Percentiles rank a stretch among this genome's conserved stretches.
phyloP scores from a whole-genome alignment of 176 grass and related monocot species.

The Neostapfia colusana region DNA sequence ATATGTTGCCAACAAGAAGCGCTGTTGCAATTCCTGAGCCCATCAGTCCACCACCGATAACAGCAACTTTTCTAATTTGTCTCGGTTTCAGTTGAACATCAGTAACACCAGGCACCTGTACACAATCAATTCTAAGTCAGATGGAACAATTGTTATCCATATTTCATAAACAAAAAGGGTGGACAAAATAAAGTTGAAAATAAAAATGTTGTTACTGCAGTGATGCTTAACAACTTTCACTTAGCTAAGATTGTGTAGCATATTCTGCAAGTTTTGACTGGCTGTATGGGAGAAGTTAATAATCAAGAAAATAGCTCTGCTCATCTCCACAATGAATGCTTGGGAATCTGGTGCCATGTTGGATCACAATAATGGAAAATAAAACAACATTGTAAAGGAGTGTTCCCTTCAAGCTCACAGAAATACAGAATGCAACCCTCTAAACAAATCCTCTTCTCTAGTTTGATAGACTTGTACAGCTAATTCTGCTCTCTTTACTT shows the following conservation, averaged over 20 bases:
- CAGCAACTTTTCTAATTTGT: slow-evolving; percentile 82
- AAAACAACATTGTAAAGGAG: too few species aligned
- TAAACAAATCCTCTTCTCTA: too few species aligned
- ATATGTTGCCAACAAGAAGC: slow-evolving; percentile 75
- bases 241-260: not conserved
- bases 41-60: slow-evolving; percentile 98
- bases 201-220: slow-evolving; percentile 10
- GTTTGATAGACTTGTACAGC: too few species aligned
- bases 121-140: slow-evolving; percentile 39
- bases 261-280: not conserved
- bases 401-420: too few species aligned
- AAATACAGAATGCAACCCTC: too few species aligned
- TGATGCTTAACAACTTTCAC: slow-evolving; percentile 3
- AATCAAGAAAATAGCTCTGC: not conserved
- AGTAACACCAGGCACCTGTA: slow-evolving; percentile 90
- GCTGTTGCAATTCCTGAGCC: slow-evolving; percentile 97
- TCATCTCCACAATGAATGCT: slow-evolving; percentile 3
- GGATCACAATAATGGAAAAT: too few species aligned
- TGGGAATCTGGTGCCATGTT: not conserved
- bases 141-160: slow-evolving; percentile 11
- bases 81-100: slow-evolving; percentile 88
- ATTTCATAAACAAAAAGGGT: not conserved
- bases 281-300: not conserved
- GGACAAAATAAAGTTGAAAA: not conserved
- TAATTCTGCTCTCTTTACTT: too few species aligned